Evolutionary conservation across 257 asterid genomes (phyloP), one percentile per base, ranked within the genome.

Genomic region (Przewalskia tangutica): DNA sequence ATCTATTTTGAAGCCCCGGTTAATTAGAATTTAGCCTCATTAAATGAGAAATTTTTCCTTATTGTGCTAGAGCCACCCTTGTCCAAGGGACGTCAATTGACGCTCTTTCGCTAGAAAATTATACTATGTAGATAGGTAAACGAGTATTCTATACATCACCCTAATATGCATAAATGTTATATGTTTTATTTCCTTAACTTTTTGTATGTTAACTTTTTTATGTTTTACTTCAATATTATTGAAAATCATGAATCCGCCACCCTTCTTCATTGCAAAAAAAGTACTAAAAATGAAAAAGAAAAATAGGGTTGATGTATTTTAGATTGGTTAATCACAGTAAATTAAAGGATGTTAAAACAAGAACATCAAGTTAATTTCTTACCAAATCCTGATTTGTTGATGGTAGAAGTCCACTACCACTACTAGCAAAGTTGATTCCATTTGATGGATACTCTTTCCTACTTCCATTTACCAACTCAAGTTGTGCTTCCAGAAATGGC

Each of bases 401-500:
- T 6, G 4, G 81, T 9, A 92, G 77, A 87, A 92, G 92, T 46
- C 98, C 98, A 79, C 98, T 93, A 16, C 97, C 97, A 59, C 94
- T 97, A 48, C 97, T 93, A 51, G 98, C 98, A 48, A 93, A 93
- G 85, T 93, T 93, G 86, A 93, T 82, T 10, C 97, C 97, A 77
- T 92, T 92, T 0, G 90, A 58, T 58, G 97, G 94, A 81, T 84
- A 90, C 54, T 44, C 62, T 42, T 84, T 86, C 8, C 7, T 68
- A 58, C 71, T 85, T 68, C 90, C 89, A 59, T 90, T 90, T 53
- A n/a, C 46, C 62, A 91, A 79, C 83, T 90, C 91, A 23, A 50
- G 27, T 20, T 89, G 83, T 79, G 86, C 86, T 87, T 89, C 91
- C 70, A 87, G 77, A 77, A 81, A 90, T 27, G 98, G 95, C 9